Evolutionary conservation across 106 monocot genomes (phyloP).

Genomic region (Amphibolis antarctica): DNA sequence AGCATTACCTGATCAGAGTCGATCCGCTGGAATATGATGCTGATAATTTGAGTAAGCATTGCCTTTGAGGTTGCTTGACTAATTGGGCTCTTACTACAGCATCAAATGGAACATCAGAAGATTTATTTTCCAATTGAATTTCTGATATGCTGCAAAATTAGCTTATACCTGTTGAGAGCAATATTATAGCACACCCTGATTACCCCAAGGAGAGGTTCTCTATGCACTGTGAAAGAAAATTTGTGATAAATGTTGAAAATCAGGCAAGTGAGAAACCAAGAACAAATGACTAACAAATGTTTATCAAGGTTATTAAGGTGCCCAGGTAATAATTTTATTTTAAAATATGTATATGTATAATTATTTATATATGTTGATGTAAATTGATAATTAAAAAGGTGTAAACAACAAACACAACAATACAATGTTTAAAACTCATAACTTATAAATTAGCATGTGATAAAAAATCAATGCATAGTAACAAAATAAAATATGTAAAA

Average conservation of each 20-base stretch:
- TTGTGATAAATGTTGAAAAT: neutral
- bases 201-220: slow-evolving; percentile 76
- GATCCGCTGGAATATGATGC: slow-evolving; percentile 81
- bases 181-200: slow-evolving; percentile 93
- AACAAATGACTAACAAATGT: too few relatives aligned
- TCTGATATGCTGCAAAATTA: neutral
- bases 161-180: slow-evolving; percentile 78
- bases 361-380: too few relatives aligned
- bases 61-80: slow-evolving; percentile 97
- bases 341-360: too few relatives aligned
- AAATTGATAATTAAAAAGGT: too few relatives aligned
- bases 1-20: slow-evolving; percentile 77
- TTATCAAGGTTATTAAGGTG: too few relatives aligned
- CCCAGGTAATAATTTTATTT: too few relatives aligned
- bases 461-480: too few relatives aligned
- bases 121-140: neutral
- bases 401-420: too few relatives aligned
- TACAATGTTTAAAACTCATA: too few relatives aligned
- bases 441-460: too few relatives aligned
- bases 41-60: slow-evolving; percentile 98
- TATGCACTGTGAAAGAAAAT: slow-evolving; percentile 56
- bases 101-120: slow-evolving; percentile 7
- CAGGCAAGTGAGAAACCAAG: too few relatives aligned
- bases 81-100: slow-evolving; percentile 76
- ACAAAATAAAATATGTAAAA: too few relatives aligned